Evolutionary conservation across 1,284 basidiomycete genomes (phyloP).

Genomic region (Phlebopus sp.): DNA sequence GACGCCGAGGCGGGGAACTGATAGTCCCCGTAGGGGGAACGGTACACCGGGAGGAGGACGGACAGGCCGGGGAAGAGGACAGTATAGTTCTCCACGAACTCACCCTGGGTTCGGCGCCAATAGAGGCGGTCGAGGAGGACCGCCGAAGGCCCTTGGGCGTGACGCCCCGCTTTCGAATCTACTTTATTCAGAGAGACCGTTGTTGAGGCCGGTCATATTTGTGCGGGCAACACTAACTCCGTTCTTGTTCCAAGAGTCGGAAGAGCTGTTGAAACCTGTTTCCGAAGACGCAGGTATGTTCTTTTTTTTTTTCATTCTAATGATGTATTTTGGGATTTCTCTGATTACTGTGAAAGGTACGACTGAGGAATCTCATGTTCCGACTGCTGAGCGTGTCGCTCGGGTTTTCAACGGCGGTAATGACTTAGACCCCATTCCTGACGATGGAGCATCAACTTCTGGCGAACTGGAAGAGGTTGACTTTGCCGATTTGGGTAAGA

Average conservation of each 20-base stretch:
- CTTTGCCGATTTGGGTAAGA: conserved; percentile 53
- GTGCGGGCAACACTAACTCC: conserved; percentile 57
- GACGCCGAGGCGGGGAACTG: conserved; percentile 12
- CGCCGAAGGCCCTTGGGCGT: conserved; percentile 17
- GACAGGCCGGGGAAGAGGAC: conserved; percentile 27
- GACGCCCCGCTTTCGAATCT: conserved; percentile 53
- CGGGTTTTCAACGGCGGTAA: conserved; percentile 51
- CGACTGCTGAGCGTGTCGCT: conserved; percentile 61
- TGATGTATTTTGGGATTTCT: conserved; percentile 1
- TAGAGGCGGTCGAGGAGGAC: not conserved
- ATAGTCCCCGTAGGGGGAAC: conserved; percentile 12
- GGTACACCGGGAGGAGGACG: conserved; percentile 21
- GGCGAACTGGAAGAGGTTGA: conserved; percentile 58
- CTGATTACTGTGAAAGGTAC: conserved; percentile 32
- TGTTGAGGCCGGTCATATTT: conserved; percentile 62
- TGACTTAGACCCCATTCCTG: conserved; percentile 16
- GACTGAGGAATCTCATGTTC: conserved; percentile 51
- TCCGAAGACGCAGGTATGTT: conserved; percentile 53
- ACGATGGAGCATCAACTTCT: conserved; percentile 22
- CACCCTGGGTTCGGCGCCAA: conserved; percentile 6
- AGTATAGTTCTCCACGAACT: not conserved
- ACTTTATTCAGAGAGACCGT: conserved; percentile 55
- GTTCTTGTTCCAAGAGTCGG: conserved; percentile 60
- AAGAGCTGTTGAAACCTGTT: conserved; percentile 61
- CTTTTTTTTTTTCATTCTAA: conserved; percentile 10